These are phyloP conservation scores for Notholithocarpus densiflorus DNA, from an alignment of 306 rosid genomes.

Conservation along the genomic window DNA sequence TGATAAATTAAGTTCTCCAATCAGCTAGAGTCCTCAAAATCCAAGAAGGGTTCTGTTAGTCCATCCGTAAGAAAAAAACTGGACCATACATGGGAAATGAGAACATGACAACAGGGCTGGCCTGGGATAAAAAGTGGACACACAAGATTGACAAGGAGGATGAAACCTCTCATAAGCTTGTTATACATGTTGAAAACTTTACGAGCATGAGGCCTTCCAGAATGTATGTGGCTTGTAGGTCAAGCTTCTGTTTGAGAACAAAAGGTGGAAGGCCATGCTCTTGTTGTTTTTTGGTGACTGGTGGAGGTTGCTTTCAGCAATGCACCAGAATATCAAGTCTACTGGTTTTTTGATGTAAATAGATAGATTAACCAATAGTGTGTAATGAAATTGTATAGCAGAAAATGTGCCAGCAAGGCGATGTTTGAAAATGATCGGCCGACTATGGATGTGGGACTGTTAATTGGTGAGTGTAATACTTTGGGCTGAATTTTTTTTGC, in stretches of 20 bases:
- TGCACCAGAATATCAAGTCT: slow-evolving; percentile 27
- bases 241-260: slow-evolving; percentile 29
- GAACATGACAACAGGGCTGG: slow-evolving; percentile 47
- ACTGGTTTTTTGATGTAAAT: slow-evolving; percentile 49
- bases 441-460: slow-evolving; percentile 29
- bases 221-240: slow-evolving; percentile 15
- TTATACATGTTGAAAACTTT: slow-evolving; percentile 14
- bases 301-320: slow-evolving; percentile 31
- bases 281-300: slow-evolving; percentile 36
- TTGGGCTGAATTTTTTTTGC: slow-evolving; percentile 41
- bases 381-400: slow-evolving; percentile 67
- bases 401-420: slow-evolving; percentile 36
- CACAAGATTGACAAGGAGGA: slow-evolving; percentile 30
- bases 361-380: slow-evolving; percentile 47
- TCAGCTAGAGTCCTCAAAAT: slow-evolving; percentile 40
- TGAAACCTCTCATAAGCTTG: slow-evolving; percentile 11
- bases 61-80: slow-evolving; percentile 23
- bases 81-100: slow-evolving; percentile 27
- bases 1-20: slow-evolving; percentile 46
- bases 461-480: slow-evolving; percentile 36
- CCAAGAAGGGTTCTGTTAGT: slow-evolving; percentile 31
- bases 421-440: slow-evolving; percentile 33
- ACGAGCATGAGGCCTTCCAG: slow-evolving; percentile 18
- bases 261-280: slow-evolving; percentile 23
- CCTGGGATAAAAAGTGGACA: slow-evolving; percentile 35